These are phyloP conservation scores for Picea sitchensis DNA, from an alignment of 75 land plant genomes.

Conservation along the genomic window DNA sequence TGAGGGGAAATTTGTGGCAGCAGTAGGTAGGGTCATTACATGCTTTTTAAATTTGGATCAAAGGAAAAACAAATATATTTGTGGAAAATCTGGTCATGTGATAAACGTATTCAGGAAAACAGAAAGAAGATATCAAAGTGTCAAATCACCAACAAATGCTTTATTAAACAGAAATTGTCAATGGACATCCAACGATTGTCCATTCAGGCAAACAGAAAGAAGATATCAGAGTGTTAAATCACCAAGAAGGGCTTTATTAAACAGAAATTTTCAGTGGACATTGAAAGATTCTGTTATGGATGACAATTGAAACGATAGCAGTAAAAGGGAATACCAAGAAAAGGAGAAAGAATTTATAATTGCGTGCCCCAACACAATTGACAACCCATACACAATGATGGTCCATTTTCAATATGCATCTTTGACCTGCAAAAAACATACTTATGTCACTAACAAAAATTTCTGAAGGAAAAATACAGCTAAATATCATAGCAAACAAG, in stretches of 20 bases:
- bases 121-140: neutral
- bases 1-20: no score
- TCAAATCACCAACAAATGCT: neutral
- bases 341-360: constrained; percentile 83
- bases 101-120: neutral
- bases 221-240: neutral
- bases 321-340: constrained; percentile 52
- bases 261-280: neutral
- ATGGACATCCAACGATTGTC: neutral
- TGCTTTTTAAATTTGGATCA: neutral
- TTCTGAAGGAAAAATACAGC: neutral
- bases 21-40: neutral
- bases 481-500: neutral
- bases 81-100: neutral
- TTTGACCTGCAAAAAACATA: constrained; percentile 48
- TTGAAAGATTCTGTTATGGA: neutral
- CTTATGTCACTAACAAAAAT: neutral
- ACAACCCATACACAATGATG: constrained; percentile 94
- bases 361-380: constrained; percentile 86
- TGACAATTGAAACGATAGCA: neutral
- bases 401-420: constrained; percentile 89
- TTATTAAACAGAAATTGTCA: neutral
- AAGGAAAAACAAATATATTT: neutral
- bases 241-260: neutral
- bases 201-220: neutral